phyloP scores from a whole-genome alignment of 768 basidiomycete species.

The Bullera alba region DNA sequence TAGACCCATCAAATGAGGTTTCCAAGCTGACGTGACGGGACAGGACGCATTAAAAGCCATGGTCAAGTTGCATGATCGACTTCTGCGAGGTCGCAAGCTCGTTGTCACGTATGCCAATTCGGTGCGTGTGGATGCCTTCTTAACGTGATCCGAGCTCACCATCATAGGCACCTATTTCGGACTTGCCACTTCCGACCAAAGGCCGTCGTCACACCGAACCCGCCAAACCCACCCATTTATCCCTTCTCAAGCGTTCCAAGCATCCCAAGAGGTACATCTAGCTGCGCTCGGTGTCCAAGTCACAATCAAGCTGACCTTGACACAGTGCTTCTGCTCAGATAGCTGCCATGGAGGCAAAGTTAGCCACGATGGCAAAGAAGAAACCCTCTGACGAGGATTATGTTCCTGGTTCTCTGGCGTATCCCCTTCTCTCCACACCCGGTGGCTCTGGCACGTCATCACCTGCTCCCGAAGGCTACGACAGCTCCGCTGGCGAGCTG shows the following conservation, averaged over 20 bases:
- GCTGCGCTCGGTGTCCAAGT: not conserved
- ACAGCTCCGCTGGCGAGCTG: not conserved
- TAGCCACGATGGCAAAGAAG: slow-evolving; percentile 62
- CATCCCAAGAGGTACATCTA: slow-evolving; percentile 49
- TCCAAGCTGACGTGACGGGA: slow-evolving; percentile 1
- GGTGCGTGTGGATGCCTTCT: slow-evolving; percentile 43
- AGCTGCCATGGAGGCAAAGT: slow-evolving; percentile 90
- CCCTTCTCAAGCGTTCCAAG: slow-evolving; percentile 69
- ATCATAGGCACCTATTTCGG: slow-evolving; percentile 26
- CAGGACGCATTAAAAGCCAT: slow-evolving; percentile 82
- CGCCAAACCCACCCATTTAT: slow-evolving; percentile 69
- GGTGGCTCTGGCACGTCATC: not conserved
- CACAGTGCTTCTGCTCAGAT: slow-evolving; percentile 78
- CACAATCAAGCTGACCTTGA: not conserved
- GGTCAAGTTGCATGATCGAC: slow-evolving; percentile 63
- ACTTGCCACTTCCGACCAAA: slow-evolving; percentile 16
- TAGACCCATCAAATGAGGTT: slow-evolving; percentile 47
- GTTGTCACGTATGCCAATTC: slow-evolving; percentile 89
- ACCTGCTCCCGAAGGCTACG: not conserved
- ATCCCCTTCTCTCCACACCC: not conserved
- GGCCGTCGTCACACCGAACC: slow-evolving; percentile 30
- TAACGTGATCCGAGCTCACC: slow-evolving; percentile 3
- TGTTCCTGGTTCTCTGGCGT: slow-evolving; percentile 16
- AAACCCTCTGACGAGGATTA: slow-evolving; percentile 36
- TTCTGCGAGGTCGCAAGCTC: slow-evolving; percentile 77